A percentile compares a stretch with the other conserved stretches of the same genome.
These are phyloP conservation scores for Penicillium sp. DNA, from an alignment of 2,329 filamentous ascomycete genomes.

Conservation along the genomic window DNA sequence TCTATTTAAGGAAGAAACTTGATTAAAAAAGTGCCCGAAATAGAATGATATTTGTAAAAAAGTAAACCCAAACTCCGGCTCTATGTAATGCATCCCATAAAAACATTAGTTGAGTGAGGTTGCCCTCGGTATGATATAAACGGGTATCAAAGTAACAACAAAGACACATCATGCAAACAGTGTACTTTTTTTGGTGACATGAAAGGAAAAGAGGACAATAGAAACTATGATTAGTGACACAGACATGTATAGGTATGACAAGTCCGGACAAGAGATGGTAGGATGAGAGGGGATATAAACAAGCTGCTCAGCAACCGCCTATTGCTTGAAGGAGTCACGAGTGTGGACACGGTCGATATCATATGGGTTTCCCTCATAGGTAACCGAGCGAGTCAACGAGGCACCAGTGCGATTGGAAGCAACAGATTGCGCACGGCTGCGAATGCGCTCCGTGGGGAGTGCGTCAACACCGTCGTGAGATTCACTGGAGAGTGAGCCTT, in stretches of 20 bases:
- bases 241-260: slow-evolving; percentile 4
- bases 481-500: slow-evolving; percentile 26
- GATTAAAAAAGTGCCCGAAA: neutral
- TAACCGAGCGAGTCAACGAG: slow-evolving; percentile 22
- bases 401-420: slow-evolving; percentile 29
- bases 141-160: slow-evolving; percentile 11
- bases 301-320: neutral
- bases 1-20: neutral
- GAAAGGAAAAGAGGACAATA: neutral
- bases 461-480: slow-evolving; percentile 26
- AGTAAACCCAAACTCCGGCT: slow-evolving; percentile 2
- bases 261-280: neutral
- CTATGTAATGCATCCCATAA: slow-evolving; percentile 2
- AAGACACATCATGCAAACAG: neutral
- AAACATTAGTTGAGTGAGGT: slow-evolving; percentile 6
- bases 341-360: slow-evolving; percentile 48
- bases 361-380: slow-evolving; percentile 48
- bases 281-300: neutral
- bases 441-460: slow-evolving; percentile 25
- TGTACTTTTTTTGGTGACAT: neutral
- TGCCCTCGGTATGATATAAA: neutral
- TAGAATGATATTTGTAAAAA: neutral
- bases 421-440: slow-evolving; percentile 28
- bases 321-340: slow-evolving; percentile 36
- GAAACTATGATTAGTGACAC: slow-evolving; percentile 8